phyloP scores from a whole-genome alignment of 2,329 filamentous ascomycete genomes.

The Xylaria sp. region DNA sequence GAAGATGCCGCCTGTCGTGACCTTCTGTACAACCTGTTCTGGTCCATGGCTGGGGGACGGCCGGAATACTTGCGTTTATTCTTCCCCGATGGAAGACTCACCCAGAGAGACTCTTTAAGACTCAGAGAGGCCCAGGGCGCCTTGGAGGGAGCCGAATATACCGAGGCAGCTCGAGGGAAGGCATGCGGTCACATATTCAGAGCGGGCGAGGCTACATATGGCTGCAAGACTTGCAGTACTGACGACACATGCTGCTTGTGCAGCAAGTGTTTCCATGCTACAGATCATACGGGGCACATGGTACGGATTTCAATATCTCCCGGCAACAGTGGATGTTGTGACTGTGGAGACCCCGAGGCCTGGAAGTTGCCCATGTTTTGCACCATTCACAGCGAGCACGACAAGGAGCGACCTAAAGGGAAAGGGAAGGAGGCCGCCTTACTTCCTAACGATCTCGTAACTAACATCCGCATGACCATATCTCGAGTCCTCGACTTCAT shows the following conservation, averaged over 20 bases:
- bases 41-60: slow-evolving; percentile 81
- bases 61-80: slow-evolving; percentile 80
- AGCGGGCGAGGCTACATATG: slow-evolving; percentile 90
- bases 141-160: slow-evolving; percentile 95
- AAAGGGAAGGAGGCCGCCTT: slow-evolving; percentile 68
- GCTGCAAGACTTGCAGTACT: slow-evolving; percentile 91
- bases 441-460: slow-evolving; percentile 79
- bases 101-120: slow-evolving; percentile 72
- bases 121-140: slow-evolving; percentile 89
- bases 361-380: slow-evolving; percentile 91
- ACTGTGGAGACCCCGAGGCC: slow-evolving; percentile 95
- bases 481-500: slow-evolving; percentile 90
- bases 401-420: slow-evolving; percentile 63
- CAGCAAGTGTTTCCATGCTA: slow-evolving; percentile 92
- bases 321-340: slow-evolving; percentile 95
- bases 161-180: slow-evolving; percentile 88
- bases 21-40: slow-evolving; percentile 84
- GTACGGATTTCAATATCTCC: slow-evolving; percentile 88
- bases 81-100: slow-evolving; percentile 80
- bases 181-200: slow-evolving; percentile 98
- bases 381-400: slow-evolving; percentile 85
- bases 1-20: slow-evolving; percentile 75
- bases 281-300: slow-evolving; percentile 92
- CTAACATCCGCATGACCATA: slow-evolving; percentile 86
- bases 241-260: slow-evolving; percentile 97